phyloP scores from a whole-genome alignment of 2,329 filamentous ascomycete species.

The Daldinia sp. region DNA sequence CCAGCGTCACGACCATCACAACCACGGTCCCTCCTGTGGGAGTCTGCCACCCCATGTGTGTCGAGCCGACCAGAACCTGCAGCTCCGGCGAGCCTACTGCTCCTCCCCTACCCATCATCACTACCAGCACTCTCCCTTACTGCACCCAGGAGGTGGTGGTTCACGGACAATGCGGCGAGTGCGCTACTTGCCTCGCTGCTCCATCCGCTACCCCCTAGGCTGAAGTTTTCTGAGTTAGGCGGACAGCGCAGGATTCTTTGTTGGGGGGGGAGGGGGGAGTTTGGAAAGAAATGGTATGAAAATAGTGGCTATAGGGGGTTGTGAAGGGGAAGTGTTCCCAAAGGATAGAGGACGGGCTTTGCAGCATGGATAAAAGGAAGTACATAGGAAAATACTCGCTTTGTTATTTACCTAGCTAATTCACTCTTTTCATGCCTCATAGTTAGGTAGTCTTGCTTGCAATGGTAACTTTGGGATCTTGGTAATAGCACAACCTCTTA shows the following conservation, averaged over 20 bases:
- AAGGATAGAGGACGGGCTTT: neutral
- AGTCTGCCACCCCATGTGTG: constrained; percentile 15
- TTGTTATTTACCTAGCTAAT: neutral
- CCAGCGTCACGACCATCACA: constrained; percentile 28
- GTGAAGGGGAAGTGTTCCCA: neutral
- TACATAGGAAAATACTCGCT: neutral
- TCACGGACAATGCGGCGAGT: constrained; percentile 19
- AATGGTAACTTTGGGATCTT: neutral
- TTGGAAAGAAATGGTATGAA: neutral
- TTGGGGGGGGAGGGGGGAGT: too few relatives aligned
- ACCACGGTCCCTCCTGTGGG: constrained; percentile 8
- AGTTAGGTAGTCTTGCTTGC: too few relatives aligned
- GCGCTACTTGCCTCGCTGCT: constrained; percentile 14
- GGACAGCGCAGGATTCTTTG: neutral
- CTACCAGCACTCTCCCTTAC: constrained; percentile 17
- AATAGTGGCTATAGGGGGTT: neutral
- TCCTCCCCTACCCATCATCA: constrained; percentile 12
- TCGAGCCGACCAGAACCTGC: constrained; percentile 20
- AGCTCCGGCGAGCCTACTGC: constrained; percentile 26
- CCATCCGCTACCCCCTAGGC: constrained; percentile 3
- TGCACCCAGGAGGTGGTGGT: constrained; percentile 27
- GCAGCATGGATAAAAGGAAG: neutral
- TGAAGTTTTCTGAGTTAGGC: neutral
- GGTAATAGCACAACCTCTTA: neutral
- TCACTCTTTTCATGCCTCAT: neutral